These are phyloP conservation scores for Yamadazyma oceani DNA, from an alignment of 1,139 yeast genomes.

Conservation along the genomic window DNA sequence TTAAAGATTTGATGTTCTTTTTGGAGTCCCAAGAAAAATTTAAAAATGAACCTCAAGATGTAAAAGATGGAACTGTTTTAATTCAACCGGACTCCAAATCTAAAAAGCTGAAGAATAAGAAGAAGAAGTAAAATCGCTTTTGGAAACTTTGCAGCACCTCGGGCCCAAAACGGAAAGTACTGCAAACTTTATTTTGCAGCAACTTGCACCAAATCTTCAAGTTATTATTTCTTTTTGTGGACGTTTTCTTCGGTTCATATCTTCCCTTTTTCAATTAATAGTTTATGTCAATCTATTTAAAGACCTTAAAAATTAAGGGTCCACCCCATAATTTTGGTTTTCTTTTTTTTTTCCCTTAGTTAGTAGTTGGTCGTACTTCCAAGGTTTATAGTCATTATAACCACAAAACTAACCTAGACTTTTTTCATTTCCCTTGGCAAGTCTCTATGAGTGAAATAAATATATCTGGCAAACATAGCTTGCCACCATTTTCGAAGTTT, in stretches of 20 bases:
- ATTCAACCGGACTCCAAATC: constrained; percentile 27
- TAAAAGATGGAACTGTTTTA: constrained; percentile 67
- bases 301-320: neutral
- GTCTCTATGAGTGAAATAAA: constrained; percentile 1
- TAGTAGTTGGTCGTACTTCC: too few relatives aligned
- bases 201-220: constrained; percentile 11
- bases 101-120: constrained; percentile 21
- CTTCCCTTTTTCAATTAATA: neutral
- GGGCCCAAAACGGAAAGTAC: neutral
- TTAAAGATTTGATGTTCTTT: constrained; percentile 78
- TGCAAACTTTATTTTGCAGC: constrained; percentile 12
- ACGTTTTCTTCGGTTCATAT: neutral
- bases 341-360: neutral
- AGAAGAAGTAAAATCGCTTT: constrained; percentile 4
- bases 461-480: constrained; percentile 1
- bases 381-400: too few relatives aligned
- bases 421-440: too few relatives aligned
- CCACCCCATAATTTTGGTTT: neutral
- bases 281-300: neutral
- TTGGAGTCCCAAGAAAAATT: constrained; percentile 73
- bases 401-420: too few relatives aligned
- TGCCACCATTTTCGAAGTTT: constrained; percentile 14
- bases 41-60: constrained; percentile 67
- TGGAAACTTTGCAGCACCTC: constrained; percentile 3
- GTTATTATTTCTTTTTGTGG: neutral